Evolutionary conservation across 108 stramenopile species (phyloP), one percentile per base, ranked within the genome.

Genomic region (Cyclostephanos invisitatus): DNA sequence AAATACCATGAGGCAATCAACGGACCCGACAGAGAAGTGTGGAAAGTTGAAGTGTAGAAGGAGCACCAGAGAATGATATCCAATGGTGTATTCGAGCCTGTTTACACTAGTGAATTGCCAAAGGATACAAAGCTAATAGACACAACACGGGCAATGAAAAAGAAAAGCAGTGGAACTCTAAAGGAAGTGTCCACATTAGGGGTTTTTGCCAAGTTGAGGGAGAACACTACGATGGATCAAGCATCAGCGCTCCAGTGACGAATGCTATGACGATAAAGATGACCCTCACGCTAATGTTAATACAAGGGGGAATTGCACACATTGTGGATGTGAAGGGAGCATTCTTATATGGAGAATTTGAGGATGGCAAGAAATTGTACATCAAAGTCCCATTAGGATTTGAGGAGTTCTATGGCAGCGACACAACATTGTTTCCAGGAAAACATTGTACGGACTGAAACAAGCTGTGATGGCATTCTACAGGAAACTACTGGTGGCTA

Each of bases 141-240:
- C 20, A 47, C 60, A 1, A 83, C 82, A 3, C 77, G 82, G 79
- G 85, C 85, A 17, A 76, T 79, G 74, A 85, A 83, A 72, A 75
- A 70, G 74, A 85, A 85, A 48, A 21, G 69, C 10, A 77, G 77
- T 67, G 85, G 82, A 22, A 62, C 40, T 8, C 54, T 55, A 20
- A 49, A 75, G 54, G 84, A 67, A 54, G n/a, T n/a, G 20, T 72
- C 5, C 72, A 64, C 54, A 75, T 65, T 2, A 44, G 80, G 65
- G 83, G 83, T 72, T 84, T 72, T 35, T 6, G 63, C 21, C 75
- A 84, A 51, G 38, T 55, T 5, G 71, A 59, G 21, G 79, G 83
- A 12, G 28, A 32, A 20, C 79, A 84, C 47, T 84, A 51, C 58
- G 75, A 80, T 38, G 50, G 28, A 36, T n/a, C 32, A 25, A 56